Conservation (phyloP, 176 grass and related monocot genomes). For the Lolium multiflorum region DNA sequence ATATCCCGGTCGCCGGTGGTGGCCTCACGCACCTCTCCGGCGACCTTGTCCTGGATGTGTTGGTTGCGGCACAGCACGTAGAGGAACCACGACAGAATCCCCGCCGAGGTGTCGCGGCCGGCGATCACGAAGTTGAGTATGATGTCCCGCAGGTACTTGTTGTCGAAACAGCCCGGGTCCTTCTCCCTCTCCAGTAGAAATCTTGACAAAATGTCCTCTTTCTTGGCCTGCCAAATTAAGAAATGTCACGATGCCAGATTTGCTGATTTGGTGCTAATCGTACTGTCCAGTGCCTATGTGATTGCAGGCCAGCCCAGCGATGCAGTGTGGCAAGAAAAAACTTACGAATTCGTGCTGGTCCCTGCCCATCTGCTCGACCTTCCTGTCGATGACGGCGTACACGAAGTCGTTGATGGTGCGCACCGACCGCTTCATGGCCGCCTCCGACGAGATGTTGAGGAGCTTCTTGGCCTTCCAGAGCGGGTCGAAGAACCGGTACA, state of each 20-base stretch:
- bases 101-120: slow-evolving; percentile 74
- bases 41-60: slow-evolving; percentile 52
- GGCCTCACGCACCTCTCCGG: slow-evolving; percentile 47
- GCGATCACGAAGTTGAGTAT: slow-evolving; percentile 79
- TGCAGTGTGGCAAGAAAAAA: not conserved
- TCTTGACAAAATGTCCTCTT: slow-evolving; percentile 76
- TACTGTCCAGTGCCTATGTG: not conserved
- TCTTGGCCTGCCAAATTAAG: slow-evolving; percentile 43
- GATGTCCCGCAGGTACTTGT: slow-evolving; percentile 77
- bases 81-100: slow-evolving; percentile 69
- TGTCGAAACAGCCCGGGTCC: slow-evolving; percentile 45
- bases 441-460: slow-evolving; percentile 67
- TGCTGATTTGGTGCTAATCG: not conserved
- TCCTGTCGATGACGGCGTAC: slow-evolving; percentile 58
- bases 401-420: slow-evolving; percentile 64
- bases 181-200: slow-evolving; percentile 65
- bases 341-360: slow-evolving; percentile 56
- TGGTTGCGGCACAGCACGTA: slow-evolving; percentile 55
- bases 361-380: slow-evolving; percentile 49
- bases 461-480: slow-evolving; percentile 75
- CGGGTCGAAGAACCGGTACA: slow-evolving; percentile 61
- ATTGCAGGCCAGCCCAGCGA: not conserved
- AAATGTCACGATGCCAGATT: not conserved
- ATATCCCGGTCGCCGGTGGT: slow-evolving; percentile 24
- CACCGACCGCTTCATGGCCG: slow-evolving; percentile 61